These are phyloP conservation scores for Phialophora verrucosa DNA, from an alignment of 2,329 filamentous ascomycete species.

Conservation along the genomic window DNA sequence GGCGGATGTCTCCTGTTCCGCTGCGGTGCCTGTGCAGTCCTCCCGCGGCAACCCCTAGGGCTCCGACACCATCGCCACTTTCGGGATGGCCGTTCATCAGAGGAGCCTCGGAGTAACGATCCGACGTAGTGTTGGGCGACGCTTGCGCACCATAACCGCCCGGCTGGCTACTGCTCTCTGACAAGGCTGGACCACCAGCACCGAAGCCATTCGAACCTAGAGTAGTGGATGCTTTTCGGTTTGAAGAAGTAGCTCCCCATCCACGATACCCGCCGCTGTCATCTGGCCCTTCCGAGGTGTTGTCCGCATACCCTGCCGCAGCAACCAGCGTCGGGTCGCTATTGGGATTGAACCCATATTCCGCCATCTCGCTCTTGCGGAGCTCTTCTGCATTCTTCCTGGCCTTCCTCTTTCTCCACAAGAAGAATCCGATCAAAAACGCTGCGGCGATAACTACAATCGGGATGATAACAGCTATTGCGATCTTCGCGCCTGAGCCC, in stretches of 20 bases:
- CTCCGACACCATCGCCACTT: constrained; percentile 50
- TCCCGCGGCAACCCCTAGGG: constrained; percentile 62
- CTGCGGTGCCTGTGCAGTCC: constrained; percentile 32
- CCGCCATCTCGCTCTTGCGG: constrained; percentile 92
- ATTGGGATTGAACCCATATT: constrained; percentile 98
- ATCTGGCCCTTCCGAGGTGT: constrained; percentile 76
- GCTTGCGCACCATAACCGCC: constrained; percentile 58
- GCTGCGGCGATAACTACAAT: constrained; percentile 79
- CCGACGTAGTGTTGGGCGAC: constrained; percentile 71
- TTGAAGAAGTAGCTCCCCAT: constrained; percentile 82
- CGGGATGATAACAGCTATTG: constrained; percentile 91
- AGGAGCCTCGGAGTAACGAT: constrained; percentile 72
- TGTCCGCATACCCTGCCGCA: constrained; percentile 55
- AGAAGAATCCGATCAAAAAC: constrained; percentile 55
- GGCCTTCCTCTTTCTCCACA: constrained; percentile 88
- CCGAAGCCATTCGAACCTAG: constrained; percentile 71
- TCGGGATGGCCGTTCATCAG: constrained; percentile 48
- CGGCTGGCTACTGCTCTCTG: constrained; percentile 68
- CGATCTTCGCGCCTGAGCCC: constrained; percentile 70
- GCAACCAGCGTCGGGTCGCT: constrained; percentile 79
- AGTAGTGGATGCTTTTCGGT: constrained; percentile 86
- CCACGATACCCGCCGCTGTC: constrained; percentile 86
- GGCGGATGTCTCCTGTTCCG: constrained; percentile 72
- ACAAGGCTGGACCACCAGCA: constrained; percentile 66
- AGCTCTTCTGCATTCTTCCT: constrained; percentile 84